phyloP scores from a whole-genome alignment of 768 basidiomycete species.

The Leucosporidium yakuticum region DNA sequence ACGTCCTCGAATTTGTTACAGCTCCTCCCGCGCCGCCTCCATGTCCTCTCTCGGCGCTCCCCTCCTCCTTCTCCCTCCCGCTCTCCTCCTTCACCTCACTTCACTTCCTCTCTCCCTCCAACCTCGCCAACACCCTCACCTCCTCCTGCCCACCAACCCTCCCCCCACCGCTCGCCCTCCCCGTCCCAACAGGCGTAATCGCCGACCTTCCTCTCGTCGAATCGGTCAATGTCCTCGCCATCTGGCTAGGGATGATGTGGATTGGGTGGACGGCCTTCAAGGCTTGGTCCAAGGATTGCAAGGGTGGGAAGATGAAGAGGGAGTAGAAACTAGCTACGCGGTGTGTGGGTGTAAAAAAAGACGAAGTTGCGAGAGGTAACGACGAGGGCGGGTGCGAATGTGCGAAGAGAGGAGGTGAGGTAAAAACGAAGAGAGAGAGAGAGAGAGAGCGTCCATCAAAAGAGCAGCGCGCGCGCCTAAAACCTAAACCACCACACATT shows the following conservation, averaged over 20 bases:
- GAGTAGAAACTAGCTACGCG: neutral
- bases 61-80: neutral
- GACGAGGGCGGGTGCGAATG: neutral
- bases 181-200: conserved; percentile 17
- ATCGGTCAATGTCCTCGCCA: conserved; percentile 4
- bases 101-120: conserved; percentile 11
- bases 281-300: neutral
- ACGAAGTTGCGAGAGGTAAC: neutral
- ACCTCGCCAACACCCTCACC: neutral
- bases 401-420: neutral
- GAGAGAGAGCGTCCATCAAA: neutral
- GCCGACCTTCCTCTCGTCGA: conserved; percentile 21
- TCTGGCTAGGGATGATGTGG: conserved; percentile 17
- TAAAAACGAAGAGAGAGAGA: neutral
- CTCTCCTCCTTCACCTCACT: conserved; percentile 9
- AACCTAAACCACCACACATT: conserved; percentile 21
- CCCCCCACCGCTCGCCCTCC: neutral
- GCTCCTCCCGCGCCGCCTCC: too few species aligned
- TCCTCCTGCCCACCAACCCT: neutral
- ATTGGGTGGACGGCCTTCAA: conserved; percentile 8
- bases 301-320: neutral
- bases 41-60: neutral
- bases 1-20: too few species aligned
- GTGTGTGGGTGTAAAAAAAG: too few species aligned
- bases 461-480: neutral